Evolutionary conservation across 75 land plant species (phyloP), one percentile per base, ranked within the genome.

Genomic region (Isoetes taiwanensis): DNA sequence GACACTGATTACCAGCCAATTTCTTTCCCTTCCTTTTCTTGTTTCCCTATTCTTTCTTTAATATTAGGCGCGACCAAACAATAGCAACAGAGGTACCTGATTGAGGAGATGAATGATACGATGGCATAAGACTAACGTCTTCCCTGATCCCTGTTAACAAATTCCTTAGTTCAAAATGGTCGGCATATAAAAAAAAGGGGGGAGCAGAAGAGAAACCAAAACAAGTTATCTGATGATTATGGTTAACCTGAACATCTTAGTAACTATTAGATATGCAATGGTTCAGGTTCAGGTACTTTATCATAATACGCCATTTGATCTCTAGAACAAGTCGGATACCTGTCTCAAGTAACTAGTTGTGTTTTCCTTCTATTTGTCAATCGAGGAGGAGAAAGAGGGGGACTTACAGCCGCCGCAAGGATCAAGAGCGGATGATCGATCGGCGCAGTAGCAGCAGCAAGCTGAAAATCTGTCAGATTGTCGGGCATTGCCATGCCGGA

Each of bases 121-220:
- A 50, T 59, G 64, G 28, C 69, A 66, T n/a, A 66, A 31, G 11
- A 66, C 69, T 27, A 48, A 42, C 10, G 69, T 66, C 48, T 66
- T 66, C 16, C 69, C 69, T 25, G 69, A 66, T 30, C 69, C 69
- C 69, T 66, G 39, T 16, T 23, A n/a, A n/a, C n/a, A n/a, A n/a
- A n/a, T n/a, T n/a, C n/a, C 9, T 24, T 24, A 33, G 24, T 39
- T 25, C 9, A 4, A 31, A 57, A 57, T 17, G 16, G 2, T 6
- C 19, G 17, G 9, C 16, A 16, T 8, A 57, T 34, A 2, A 31
- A 8, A 57, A 34, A 27, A 9, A 21, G 19, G 3, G 52, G 10
- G 2, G 43, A 20, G 31, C 33, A 14, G 31, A 31, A 32, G 58
- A 16, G 5, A 27, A 2, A 32, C 31, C 8, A 6, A 16, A 54